Percentiles rank a stretch among this genome's conserved stretches.
Conservation (phyloP, 2,329 filamentous ascomycete genomes). For the Colletotrichum sp. region DNA sequence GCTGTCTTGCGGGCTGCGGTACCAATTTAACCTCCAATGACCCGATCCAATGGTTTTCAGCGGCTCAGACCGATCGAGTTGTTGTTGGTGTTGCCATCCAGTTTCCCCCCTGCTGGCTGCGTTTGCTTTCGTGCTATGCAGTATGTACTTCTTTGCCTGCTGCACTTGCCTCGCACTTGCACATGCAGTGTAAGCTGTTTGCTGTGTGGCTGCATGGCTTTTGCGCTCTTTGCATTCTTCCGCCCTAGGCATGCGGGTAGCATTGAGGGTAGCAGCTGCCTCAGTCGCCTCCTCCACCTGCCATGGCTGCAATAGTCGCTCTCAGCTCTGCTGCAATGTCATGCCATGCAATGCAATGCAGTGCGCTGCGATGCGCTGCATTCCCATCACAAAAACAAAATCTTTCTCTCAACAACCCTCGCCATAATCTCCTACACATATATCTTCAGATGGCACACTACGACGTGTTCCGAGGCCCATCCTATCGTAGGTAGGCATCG, state of each 20-base stretch:
- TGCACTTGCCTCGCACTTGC: neutral
- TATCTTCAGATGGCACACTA: neutral
- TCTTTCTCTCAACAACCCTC: neutral
- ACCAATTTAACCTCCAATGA: slow-evolving; percentile 16
- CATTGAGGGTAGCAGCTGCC: neutral
- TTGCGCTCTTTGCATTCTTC: neutral
- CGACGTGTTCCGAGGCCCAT: neutral
- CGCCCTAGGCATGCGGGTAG: neutral
- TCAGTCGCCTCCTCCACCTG: neutral
- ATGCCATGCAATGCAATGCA: neutral
- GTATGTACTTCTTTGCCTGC: neutral
- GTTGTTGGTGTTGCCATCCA: neutral
- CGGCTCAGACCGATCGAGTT: slow-evolving; percentile 17
- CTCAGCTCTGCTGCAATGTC: slow-evolving; percentile 1
- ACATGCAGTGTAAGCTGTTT: neutral
- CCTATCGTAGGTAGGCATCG: neutral
- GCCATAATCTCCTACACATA: neutral
- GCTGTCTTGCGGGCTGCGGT: neutral
- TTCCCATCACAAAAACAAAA: neutral
- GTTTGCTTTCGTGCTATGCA: neutral
- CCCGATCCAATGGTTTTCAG: slow-evolving; percentile 15
- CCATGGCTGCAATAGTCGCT: neutral
- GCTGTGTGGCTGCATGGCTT: neutral
- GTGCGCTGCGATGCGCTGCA: neutral
- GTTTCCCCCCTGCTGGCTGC: neutral